Base-by-base conservation (phyloP, 1,284 basidiomycete species). In the Pyrrhoderma noxium region DNA sequence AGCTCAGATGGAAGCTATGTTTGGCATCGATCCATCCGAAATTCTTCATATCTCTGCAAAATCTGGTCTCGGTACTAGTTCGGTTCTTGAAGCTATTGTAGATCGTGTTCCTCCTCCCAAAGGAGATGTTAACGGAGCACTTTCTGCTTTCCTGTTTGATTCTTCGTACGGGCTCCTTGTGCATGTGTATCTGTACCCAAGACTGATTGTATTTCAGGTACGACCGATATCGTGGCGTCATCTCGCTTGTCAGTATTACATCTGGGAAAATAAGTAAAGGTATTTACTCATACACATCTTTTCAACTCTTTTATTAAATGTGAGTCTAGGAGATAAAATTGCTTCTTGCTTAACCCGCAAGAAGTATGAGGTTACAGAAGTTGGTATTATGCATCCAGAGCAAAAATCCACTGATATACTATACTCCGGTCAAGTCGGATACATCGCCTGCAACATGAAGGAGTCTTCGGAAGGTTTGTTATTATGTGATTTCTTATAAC, bases 391-490 rank as follows among this genome's bases (percentile, higher is more conserved):
- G 77, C 77, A 95, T 63, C 96, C 95, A 1, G 89, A 93, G 60
- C 91, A 95, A 63, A 72, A 82, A 16, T 74, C 83, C 7, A 87
- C 85, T 0, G 71, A 72, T 8, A 75, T 77, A 43, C 69, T 98
- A 48, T 75, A 78, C 46, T 83, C 90, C 45, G 93, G 93, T 2
- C 94, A 97, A 71, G 94, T 97, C 14, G 93, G 93, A 25, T 93
- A 81, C 64, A 79, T 88, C 51, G 78, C 91, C 1, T 97, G 93
- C 67, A 97, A 93, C 62, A 99, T 99, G 95, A 99, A 98, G 67
- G 89, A 98, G 61, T 91, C 91, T 13, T 82, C 85, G n/a, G 95
- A 99, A 74, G 94, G 93, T 92, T n/a, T n/a, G n/a, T n/a, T 49
- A 45, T 48, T 22, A 2, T 9, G 22, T 31, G 42, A 11, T 34